Conservation (phyloP, 495 filamentous ascomycete species). For the Aspergillus affinis region DNA sequence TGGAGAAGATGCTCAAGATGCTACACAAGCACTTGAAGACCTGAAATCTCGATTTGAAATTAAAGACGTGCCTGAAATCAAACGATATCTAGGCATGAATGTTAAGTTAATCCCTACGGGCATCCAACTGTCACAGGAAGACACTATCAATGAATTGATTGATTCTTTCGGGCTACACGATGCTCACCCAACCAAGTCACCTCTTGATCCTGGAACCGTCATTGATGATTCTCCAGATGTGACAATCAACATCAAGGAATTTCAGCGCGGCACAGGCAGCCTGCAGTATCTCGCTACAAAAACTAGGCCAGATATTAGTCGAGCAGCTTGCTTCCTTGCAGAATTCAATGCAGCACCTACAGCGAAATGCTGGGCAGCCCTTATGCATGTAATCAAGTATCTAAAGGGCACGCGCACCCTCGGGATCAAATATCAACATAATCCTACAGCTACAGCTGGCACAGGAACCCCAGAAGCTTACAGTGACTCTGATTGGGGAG, state of each 20-base stretch:
- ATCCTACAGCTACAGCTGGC: not conserved
- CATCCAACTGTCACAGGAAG: constrained; percentile 2
- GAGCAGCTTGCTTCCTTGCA: constrained; percentile 6
- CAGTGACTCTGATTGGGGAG: constrained; percentile 3
- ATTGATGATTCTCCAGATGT: constrained; percentile 1
- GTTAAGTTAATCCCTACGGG: constrained; percentile 1
- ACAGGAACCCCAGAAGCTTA: not conserved
- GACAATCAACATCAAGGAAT: constrained; percentile 2
- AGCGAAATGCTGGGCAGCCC: constrained; percentile 4
- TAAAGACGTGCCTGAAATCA: constrained; percentile 5
- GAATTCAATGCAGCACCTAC: constrained; percentile 3
- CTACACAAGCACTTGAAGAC: constrained; percentile 1
- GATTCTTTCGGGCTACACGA: constrained; percentile 1
- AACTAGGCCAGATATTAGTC: constrained; percentile 5
- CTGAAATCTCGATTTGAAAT: constrained; percentile 5
- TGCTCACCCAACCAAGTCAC: not conserved
- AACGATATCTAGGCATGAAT: constrained; percentile 7
- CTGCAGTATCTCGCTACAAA: constrained; percentile 6
- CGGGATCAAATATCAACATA: not conserved
- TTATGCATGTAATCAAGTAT: constrained; percentile 5
- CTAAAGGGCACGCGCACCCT: constrained; percentile 1
- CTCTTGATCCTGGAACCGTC: constrained; percentile 3
- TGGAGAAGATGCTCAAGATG: constrained; percentile 2
- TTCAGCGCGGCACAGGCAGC: constrained; percentile 2
- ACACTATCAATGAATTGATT: constrained; percentile 1